Conservation (phyloP, 2,329 filamentous ascomycete species). For the Salinomyces thailandicus region DNA sequence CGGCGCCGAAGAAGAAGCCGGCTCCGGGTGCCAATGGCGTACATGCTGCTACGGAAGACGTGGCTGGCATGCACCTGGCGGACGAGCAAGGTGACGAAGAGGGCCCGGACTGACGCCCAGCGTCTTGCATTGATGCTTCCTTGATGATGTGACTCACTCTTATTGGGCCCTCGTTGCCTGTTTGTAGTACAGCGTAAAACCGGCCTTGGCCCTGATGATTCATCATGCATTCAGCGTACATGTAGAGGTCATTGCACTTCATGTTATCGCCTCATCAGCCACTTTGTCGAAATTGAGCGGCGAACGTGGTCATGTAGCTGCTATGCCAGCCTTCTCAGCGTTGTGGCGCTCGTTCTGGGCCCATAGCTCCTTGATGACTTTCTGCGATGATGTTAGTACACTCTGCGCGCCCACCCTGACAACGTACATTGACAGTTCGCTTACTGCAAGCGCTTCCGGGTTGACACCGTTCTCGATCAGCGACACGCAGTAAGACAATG, state of each 20-base stretch:
- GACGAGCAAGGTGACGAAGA: conserved; percentile 14
- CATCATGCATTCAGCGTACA: too few species aligned
- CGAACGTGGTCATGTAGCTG: not conserved
- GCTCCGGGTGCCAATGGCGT: conserved; percentile 8
- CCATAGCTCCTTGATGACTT: conserved; percentile 37
- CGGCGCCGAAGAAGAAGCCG: conserved; percentile 22
- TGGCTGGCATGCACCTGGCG: conserved; percentile 7
- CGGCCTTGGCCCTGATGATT: too few species aligned
- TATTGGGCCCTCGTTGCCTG: not conserved
- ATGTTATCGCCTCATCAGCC: too few species aligned
- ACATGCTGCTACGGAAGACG: conserved; percentile 7
- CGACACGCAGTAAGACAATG: conserved; percentile 88
- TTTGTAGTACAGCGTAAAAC: not conserved
- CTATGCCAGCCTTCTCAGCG: conserved; percentile 4
- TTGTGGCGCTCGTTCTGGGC: conserved; percentile 27
- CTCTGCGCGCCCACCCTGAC: not conserved
- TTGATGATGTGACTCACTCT: not conserved
- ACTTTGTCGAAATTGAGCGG: too few species aligned
- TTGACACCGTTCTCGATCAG: conserved; percentile 96
- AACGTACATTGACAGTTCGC: conserved; percentile 29
- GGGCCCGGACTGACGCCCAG: conserved; percentile 12
- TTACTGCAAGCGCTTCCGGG: conserved; percentile 84
- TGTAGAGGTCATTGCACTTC: too few species aligned
- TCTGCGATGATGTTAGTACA: conserved; percentile 28
- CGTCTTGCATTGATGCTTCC: not conserved